Conservation (phyloP, 202 grass and related monocot genomes). For the Bolboschoenoplectus hybrid region DNA sequence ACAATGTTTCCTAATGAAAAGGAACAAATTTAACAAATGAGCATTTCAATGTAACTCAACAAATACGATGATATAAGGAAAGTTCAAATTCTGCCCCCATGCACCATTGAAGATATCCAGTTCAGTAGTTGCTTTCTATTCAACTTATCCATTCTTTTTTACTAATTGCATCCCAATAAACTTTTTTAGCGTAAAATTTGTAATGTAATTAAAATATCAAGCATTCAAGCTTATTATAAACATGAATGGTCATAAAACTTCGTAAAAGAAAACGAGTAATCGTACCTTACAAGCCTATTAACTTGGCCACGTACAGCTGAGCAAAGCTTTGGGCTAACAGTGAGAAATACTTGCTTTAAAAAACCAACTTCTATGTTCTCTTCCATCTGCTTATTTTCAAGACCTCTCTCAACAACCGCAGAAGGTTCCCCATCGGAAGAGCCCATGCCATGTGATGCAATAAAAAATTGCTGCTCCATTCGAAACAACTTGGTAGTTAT, state of each 20-base stretch:
- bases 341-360: conserved; percentile 90
- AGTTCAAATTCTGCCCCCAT: not conserved
- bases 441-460: conserved; percentile 58
- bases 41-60: not conserved
- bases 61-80: not conserved
- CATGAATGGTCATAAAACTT: not conserved
- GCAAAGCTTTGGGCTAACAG: conserved; percentile 89
- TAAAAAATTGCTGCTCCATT: conserved; percentile 64
- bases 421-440: conserved; percentile 30
- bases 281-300: conserved; percentile 60
- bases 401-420: not conserved
- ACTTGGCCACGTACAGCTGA: conserved; percentile 77
- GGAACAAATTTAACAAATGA: not conserved
- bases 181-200: not conserved
- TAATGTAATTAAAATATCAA: not conserved
- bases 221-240: not conserved
- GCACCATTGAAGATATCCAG: not conserved
- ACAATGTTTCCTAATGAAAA: not conserved
- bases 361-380: conserved; percentile 23
- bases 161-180: not conserved
- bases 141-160: too few species aligned
- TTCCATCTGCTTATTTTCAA: conserved; percentile 3
- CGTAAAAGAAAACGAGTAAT: not conserved
- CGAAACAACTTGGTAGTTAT: conserved; percentile 79
- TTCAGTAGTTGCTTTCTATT: too few species aligned